A percentile compares a stretch with the other conserved stretches of the same genome.
These are phyloP conservation scores for Suillus cothurnatus DNA, from an alignment of 768 basidiomycete species.

Conservation along the genomic window DNA sequence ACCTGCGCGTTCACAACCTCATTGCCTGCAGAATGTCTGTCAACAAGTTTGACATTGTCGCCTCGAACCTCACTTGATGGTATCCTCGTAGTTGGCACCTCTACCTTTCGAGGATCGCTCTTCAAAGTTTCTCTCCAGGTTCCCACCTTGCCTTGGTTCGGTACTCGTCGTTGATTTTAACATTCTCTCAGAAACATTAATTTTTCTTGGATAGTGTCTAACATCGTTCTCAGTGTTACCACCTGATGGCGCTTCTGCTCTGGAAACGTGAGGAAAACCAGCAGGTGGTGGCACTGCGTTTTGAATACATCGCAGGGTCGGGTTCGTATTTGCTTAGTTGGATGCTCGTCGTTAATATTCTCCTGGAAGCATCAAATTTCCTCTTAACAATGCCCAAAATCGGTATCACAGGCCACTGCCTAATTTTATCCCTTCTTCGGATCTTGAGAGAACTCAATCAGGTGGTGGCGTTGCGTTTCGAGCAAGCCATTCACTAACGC, in stretches of 20 bases:
- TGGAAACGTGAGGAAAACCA: not conserved
- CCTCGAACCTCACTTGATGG: not conserved
- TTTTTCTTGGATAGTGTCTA: not conserved
- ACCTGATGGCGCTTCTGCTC: not conserved
- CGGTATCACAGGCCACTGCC: not conserved
- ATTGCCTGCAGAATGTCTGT: too few species aligned
- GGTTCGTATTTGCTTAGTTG: not conserved
- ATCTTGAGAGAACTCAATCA: not conserved
- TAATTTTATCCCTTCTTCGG: not conserved
- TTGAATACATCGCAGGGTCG: not conserved
- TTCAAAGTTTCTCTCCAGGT: not conserved
- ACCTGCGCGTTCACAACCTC: too few species aligned
- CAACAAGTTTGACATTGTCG: not conserved
- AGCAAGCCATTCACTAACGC: not conserved
- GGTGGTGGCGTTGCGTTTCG: not conserved
- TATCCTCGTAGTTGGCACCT: not conserved
- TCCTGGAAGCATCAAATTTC: not conserved
- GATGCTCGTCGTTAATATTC: not conserved
- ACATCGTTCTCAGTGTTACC: not conserved
- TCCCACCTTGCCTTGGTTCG: not conserved
- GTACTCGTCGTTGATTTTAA: not conserved
- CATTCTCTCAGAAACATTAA: not conserved
- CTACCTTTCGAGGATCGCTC: not conserved
- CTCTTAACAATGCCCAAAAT: not conserved
- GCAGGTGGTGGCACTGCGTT: not conserved